A percentile compares a stretch with the other conserved stretches of the same genome.
phyloP scores from a whole-genome alignment of 495 filamentous ascomycete species.

The Filosporella fistucella region DNA sequence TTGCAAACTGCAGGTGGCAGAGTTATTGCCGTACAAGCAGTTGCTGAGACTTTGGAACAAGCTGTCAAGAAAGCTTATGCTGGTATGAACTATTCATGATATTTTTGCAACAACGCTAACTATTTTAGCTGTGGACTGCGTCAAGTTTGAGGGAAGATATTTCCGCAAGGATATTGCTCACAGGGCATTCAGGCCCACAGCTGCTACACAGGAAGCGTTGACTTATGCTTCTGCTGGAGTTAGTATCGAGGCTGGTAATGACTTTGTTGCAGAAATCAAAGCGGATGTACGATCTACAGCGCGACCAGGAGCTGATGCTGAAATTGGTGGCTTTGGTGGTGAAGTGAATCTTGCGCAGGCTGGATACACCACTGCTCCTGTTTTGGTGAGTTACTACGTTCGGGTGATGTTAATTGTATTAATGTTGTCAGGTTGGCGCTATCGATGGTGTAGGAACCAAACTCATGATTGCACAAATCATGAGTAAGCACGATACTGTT shows the following conservation, averaged over 20 bases:
- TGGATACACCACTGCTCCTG: slow-evolving; percentile 68
- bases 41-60: slow-evolving; percentile 66
- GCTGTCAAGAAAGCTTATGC: slow-evolving; percentile 82
- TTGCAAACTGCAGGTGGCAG: slow-evolving; percentile 79
- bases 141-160: slow-evolving; percentile 87
- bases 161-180: slow-evolving; percentile 92
- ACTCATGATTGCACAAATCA: slow-evolving; percentile 85
- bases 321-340: slow-evolving; percentile 94
- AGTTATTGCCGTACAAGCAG: slow-evolving; percentile 85
- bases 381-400: slow-evolving; percentile 34
- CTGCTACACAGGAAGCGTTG: slow-evolving; percentile 47
- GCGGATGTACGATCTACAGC: slow-evolving; percentile 65
- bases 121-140: slow-evolving; percentile 53
- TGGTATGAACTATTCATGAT: slow-evolving; percentile 28
- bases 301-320: slow-evolving; percentile 78
- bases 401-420: neutral
- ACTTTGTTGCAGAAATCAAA: slow-evolving; percentile 87
- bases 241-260: slow-evolving; percentile 86
- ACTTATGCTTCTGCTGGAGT: slow-evolving; percentile 95
- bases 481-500: slow-evolving; percentile 85
- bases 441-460: slow-evolving; percentile 98
- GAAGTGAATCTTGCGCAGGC: slow-evolving; percentile 76
- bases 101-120: no score
- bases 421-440: slow-evolving; percentile 53
- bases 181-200: slow-evolving; percentile 42